These are phyloP conservation scores for Carex pumila DNA, from an alignment of 176 grass and related monocot genomes.

Conservation along the genomic window DNA sequence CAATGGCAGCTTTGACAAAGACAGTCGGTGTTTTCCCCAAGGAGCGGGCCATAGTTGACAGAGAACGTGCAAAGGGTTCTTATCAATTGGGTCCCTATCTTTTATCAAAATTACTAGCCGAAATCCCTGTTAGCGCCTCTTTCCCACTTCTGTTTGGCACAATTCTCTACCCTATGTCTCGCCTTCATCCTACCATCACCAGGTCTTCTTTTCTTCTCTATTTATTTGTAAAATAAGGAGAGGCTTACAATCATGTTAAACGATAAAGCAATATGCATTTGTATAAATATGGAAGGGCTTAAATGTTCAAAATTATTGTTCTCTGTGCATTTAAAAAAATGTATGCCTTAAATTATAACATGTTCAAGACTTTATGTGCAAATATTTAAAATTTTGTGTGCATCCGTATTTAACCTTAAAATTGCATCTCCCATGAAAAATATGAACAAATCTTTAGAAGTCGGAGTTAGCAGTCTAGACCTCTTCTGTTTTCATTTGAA, in stretches of 20 bases:
- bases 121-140: constrained; percentile 79
- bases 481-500: background rate
- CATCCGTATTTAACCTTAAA: background rate
- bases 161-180: constrained; percentile 97
- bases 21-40: constrained; percentile 93
- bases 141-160: constrained; percentile 90
- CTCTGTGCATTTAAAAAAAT: background rate
- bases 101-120: constrained; percentile 83
- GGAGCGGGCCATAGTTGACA: constrained; percentile 86
- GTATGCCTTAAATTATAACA: background rate
- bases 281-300: background rate
- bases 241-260: background rate
- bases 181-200: constrained; percentile 68
- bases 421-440: background rate
- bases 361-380: background rate
- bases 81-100: constrained; percentile 85
- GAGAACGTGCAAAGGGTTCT: constrained; percentile 83
- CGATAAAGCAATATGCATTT: background rate
- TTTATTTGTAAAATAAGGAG: background rate
- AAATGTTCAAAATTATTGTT: background rate
- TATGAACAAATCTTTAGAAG: background rate
- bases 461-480: background rate
- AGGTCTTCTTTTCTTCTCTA: constrained; percentile 41
- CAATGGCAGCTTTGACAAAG: constrained; percentile 96
- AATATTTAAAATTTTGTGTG: background rate